These are phyloP conservation scores for Bipolaris bicolor DNA, from an alignment of 2,329 filamentous ascomycete genomes.

Conservation along the genomic window DNA sequence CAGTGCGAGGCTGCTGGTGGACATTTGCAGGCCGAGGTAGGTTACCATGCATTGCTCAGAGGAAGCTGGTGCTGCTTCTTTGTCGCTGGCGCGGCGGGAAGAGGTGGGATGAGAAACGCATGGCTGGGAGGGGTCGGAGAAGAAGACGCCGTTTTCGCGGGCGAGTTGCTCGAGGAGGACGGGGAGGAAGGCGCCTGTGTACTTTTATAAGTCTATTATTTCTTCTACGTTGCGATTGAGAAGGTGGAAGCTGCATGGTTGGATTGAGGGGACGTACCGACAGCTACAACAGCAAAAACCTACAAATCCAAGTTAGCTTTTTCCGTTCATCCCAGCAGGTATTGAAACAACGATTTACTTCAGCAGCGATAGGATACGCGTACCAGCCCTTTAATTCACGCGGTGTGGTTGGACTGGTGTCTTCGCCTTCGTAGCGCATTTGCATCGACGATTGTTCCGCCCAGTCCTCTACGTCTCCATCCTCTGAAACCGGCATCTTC, in stretches of 20 bases:
- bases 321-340: background rate
- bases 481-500: conserved; percentile 22
- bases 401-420: conserved; percentile 73
- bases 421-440: conserved; percentile 38
- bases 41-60: conserved; percentile 74
- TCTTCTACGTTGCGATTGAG: too few species aligned
- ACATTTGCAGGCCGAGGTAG: conserved; percentile 79
- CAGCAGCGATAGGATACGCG: conserved; percentile 86
- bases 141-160: conserved; percentile 82
- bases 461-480: conserved; percentile 7
- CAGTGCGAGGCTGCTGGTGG: conserved; percentile 93
- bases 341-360: conserved; percentile 54
- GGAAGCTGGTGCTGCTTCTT: background rate
- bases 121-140: conserved; percentile 74
- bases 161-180: conserved; percentile 90
- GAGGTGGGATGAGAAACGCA: conserved; percentile 66
- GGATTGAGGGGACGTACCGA: conserved; percentile 60
- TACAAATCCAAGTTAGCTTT: background rate
- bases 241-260: too few species aligned
- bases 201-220: too few species aligned
- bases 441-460: background rate
- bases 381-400: conserved; percentile 90
- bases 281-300: conserved; percentile 84
- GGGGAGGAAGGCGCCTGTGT: conserved; percentile 79
- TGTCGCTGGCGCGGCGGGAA: too few species aligned